Evolutionary conservation across 2,329 filamentous ascomycete genomes (phyloP).

Genomic region (Fusarium bactridioides): DNA sequence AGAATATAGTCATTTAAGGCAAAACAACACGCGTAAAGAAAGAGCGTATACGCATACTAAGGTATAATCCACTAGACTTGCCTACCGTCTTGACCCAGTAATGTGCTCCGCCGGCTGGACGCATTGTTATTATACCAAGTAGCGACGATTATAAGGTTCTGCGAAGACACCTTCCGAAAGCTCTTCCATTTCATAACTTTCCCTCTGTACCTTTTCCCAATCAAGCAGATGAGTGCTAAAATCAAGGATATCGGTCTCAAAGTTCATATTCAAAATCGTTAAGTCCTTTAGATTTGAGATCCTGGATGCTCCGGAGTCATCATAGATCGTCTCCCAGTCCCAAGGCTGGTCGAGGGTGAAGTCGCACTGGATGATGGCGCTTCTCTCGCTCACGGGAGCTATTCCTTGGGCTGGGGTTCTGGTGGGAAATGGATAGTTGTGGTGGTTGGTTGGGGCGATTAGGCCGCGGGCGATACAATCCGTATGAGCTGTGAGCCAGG

Average conservation of each 20-base stretch:
- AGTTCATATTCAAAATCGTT: fast-evolving
- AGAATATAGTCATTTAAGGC: background rate
- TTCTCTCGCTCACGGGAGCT: fast-evolving
- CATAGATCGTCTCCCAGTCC: fast-evolving
- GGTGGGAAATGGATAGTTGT: fast-evolving
- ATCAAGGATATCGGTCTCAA: fast-evolving
- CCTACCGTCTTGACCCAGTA: background rate
- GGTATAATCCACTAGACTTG: too few relatives aligned
- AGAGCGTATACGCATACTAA: too few relatives aligned
- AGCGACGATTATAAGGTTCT: fast-evolving
- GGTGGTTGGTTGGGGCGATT: fast-evolving
- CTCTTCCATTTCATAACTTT: background rate
- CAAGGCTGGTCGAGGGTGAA: background rate
- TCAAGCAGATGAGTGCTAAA: fast-evolving
- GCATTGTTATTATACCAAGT: fast-evolving
- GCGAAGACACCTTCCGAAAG: fast-evolving
- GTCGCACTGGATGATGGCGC: fast-evolving
- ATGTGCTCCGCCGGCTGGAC: fast-evolving
- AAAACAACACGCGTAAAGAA: fast-evolving
- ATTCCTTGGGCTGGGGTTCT: fast-evolving
- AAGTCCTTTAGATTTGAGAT: fast-evolving
- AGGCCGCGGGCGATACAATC: fast-evolving
- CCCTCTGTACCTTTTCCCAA: fast-evolving
- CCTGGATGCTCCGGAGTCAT: fast-evolving
- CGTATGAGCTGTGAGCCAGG: background rate